Percentiles rank a stretch among this genome's conserved stretches.
Conservation (phyloP, 345 rosid species). For the Rubroshorea leprosula region DNA sequence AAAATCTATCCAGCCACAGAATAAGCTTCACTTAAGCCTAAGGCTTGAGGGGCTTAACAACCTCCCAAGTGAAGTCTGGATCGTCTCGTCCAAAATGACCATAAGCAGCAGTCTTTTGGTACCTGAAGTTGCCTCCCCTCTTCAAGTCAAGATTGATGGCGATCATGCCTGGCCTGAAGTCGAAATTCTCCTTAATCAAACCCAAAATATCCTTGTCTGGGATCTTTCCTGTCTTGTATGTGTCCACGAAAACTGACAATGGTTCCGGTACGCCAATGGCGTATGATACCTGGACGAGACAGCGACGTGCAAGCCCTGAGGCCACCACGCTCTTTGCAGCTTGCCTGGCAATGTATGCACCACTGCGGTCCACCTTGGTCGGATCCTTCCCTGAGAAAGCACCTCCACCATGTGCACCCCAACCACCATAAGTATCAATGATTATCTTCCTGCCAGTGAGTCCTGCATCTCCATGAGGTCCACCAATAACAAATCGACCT, state of each 20-base stretch:
- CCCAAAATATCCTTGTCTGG: constrained; percentile 12
- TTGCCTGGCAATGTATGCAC: constrained; percentile 11
- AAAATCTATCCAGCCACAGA: background rate
- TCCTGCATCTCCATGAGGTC: constrained; percentile 15
- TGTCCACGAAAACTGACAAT: constrained; percentile 14
- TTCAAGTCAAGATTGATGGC: constrained; percentile 45
- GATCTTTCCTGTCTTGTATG: constrained; percentile 14
- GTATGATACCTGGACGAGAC: constrained; percentile 15
- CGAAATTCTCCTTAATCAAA: constrained; percentile 6
- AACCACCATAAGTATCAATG: constrained; percentile 9
- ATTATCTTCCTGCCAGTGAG: constrained; percentile 15
- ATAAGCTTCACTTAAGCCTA: constrained; percentile 4
- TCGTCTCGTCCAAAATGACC: constrained; percentile 54
- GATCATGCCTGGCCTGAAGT: constrained; percentile 43
- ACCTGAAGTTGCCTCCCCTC: constrained; percentile 47
- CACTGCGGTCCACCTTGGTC: constrained; percentile 14
- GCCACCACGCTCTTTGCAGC: constrained; percentile 16
- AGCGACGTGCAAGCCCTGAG: constrained; percentile 18
- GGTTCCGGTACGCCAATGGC: constrained; percentile 17
- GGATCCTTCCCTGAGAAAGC: constrained; percentile 4
- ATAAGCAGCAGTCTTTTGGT: constrained; percentile 46
- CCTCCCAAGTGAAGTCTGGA: constrained; percentile 54
- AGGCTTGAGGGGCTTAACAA: constrained; percentile 33
- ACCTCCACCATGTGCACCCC: constrained; percentile 4
- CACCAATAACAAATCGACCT: constrained; percentile 12